phyloP scores from a whole-genome alignment of 768 basidiomycete species.

The Coprinopsis marcescibilis region DNA sequence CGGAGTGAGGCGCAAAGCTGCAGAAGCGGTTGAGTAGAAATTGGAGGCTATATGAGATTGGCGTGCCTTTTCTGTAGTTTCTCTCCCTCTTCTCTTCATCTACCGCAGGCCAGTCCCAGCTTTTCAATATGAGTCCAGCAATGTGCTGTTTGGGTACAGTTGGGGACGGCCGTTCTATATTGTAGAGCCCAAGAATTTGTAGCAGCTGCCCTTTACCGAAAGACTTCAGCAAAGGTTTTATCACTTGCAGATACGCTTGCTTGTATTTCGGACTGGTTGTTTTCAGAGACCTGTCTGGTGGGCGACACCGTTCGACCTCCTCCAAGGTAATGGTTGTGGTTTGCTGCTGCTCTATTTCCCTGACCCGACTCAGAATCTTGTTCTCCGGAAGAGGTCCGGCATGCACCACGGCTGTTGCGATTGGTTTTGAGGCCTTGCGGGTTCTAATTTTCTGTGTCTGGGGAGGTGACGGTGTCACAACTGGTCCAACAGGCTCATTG shows the following conservation, averaged over 20 bases:
- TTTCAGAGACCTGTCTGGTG: conserved; percentile 32
- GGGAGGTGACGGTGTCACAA: too few species aligned
- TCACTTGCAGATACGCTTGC: conserved; percentile 44
- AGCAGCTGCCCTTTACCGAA: conserved; percentile 62
- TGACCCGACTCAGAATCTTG: not conserved
- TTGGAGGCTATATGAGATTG: conserved; percentile 24
- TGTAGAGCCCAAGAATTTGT: conserved; percentile 45
- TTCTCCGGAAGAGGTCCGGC: not conserved
- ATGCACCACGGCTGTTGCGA: not conserved
- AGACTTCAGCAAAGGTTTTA: conserved; percentile 49
- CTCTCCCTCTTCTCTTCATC: conserved; percentile 41
- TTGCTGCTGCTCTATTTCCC: not conserved
- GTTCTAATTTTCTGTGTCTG: not conserved
- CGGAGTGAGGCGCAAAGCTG: conserved; percentile 53
- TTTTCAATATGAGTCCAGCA: conserved; percentile 51
- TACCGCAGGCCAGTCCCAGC: conserved; percentile 68
- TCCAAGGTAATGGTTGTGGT: conserved; percentile 29
- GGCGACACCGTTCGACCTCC: conserved; percentile 55
- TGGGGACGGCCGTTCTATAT: conserved; percentile 26
- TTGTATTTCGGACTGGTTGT: conserved; percentile 39
- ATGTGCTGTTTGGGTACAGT: conserved; percentile 35
- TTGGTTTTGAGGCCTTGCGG: not conserved
- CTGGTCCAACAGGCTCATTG: too few species aligned
- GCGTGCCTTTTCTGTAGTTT: conserved; percentile 43
- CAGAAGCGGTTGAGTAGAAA: conserved; percentile 2